These are phyloP conservation scores for Microcos paniculata DNA, from an alignment of 345 rosid species.

Conservation along the genomic window DNA sequence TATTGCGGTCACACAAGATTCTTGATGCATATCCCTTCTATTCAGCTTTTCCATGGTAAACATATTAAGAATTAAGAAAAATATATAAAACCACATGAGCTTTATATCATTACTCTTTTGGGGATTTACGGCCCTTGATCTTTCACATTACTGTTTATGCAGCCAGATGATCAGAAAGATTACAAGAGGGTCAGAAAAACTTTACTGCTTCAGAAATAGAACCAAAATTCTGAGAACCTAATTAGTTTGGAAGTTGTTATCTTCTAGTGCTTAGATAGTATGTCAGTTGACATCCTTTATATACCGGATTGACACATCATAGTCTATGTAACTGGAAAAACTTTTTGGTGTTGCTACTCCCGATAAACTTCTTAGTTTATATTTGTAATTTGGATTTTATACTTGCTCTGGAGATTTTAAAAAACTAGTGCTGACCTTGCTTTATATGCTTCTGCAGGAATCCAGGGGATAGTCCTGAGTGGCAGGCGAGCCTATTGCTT, in stretches of 20 bases:
- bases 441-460: constrained; percentile 49
- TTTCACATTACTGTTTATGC: neutral
- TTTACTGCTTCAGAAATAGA: neutral
- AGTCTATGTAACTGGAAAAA: neutral
- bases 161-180: neutral
- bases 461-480: constrained; percentile 85
- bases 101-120: neutral
- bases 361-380: neutral
- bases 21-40: neutral
- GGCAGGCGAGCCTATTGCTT: constrained; percentile 64
- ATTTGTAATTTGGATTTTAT: neutral
- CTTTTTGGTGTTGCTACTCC: neutral
- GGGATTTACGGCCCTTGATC: neutral
- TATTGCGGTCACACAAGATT: neutral
- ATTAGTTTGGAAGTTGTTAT: neutral
- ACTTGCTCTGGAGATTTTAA: neutral
- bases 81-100: neutral
- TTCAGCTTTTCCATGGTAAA: neutral
- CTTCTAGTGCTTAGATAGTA: neutral
- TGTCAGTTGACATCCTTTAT: neutral
- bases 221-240: neutral
- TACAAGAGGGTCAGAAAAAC: neutral
- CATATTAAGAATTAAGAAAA: too few species aligned
- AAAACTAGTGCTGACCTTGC: neutral
- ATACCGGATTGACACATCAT: neutral